These are phyloP conservation scores for Russula brevipes DNA, from an alignment of 768 basidiomycete genomes.

Conservation along the genomic window DNA sequence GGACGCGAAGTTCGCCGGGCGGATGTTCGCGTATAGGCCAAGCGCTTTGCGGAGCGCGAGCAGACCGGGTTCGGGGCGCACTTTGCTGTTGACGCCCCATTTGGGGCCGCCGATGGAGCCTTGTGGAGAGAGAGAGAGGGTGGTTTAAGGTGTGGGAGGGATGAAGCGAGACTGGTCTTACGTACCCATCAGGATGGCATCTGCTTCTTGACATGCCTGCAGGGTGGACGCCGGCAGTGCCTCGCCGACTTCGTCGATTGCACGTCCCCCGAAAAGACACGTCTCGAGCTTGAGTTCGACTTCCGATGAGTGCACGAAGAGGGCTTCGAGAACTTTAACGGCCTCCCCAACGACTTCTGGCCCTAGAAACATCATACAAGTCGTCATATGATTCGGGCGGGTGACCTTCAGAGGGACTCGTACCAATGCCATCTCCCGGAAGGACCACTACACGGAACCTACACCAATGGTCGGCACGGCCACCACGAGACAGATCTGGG, in stretches of 20 bases:
- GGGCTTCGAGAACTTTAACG: conserved; percentile 68
- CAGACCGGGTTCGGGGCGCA: conserved; percentile 91
- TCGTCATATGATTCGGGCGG: background rate
- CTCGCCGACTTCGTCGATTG: conserved; percentile 84
- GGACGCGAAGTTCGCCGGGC: conserved; percentile 92
- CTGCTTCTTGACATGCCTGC: conserved; percentile 84
- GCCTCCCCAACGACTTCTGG: conserved; percentile 90
- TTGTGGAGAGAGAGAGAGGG: conserved; percentile 31
- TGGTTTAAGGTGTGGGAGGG: background rate
- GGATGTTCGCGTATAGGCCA: conserved; percentile 96
- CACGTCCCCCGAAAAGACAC: conserved; percentile 85
- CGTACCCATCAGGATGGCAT: conserved; percentile 93
- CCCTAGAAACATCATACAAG: conserved; percentile 41
- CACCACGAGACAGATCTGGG: background rate
- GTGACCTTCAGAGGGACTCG: conserved; percentile 22
- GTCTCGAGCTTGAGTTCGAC: conserved; percentile 69
- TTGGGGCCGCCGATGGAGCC: conserved; percentile 99
- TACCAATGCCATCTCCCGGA: conserved; percentile 97
- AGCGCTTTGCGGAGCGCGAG: conserved; percentile 85
- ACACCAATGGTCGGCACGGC: conserved; percentile 9
- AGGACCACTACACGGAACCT: conserved; percentile 88
- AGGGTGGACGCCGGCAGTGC: conserved; percentile 82
- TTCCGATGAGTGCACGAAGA: conserved; percentile 57
- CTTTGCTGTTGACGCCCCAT: conserved; percentile 86
- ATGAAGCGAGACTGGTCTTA: background rate